Evolutionary conservation across 176 grass and related monocot genomes (phyloP).

Genomic region (Lolium multiflorum): DNA sequence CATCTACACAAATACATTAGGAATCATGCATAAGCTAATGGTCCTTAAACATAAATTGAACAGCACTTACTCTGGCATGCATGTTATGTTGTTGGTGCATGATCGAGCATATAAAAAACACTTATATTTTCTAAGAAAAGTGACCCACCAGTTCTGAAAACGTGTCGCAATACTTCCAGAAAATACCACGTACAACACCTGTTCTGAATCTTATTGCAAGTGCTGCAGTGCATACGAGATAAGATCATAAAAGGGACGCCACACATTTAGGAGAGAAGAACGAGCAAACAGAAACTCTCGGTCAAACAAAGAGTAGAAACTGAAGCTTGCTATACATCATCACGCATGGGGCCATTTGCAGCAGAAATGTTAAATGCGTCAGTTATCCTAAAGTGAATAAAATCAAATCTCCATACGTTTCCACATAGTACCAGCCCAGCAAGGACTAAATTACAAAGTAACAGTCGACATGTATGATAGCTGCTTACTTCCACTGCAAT

Average conservation of each 20-base stretch:
- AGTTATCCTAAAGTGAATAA: conserved; percentile 24
- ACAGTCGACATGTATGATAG: not conserved
- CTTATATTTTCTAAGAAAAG: too few relatives aligned
- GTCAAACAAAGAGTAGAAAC: conserved; percentile 47
- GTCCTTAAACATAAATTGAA: not conserved
- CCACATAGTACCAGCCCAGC: not conserved
- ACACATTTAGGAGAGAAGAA: not conserved
- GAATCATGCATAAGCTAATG: not conserved
- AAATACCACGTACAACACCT: not conserved
- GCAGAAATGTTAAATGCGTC: conserved; percentile 15
- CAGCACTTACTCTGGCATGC: not conserved
- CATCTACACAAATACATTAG: not conserved
- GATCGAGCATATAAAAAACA: too few relatives aligned
- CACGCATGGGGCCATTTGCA: conserved; percentile 23
- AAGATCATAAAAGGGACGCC: not conserved
- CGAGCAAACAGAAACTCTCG: not conserved
- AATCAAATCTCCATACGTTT: conserved; percentile 41
- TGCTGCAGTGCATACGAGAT: conserved; percentile 26
- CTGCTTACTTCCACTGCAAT: not conserved
- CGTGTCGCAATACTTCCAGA: not conserved
- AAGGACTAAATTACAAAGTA: conserved; percentile 46
- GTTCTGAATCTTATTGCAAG: not conserved
- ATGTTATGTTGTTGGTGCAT: not conserved
- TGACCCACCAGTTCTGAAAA: not conserved
- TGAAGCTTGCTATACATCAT: conserved; percentile 40